phyloP scores from a whole-genome alignment of 371 early-diverging fungal species.

The Mucor piriformis region DNA sequence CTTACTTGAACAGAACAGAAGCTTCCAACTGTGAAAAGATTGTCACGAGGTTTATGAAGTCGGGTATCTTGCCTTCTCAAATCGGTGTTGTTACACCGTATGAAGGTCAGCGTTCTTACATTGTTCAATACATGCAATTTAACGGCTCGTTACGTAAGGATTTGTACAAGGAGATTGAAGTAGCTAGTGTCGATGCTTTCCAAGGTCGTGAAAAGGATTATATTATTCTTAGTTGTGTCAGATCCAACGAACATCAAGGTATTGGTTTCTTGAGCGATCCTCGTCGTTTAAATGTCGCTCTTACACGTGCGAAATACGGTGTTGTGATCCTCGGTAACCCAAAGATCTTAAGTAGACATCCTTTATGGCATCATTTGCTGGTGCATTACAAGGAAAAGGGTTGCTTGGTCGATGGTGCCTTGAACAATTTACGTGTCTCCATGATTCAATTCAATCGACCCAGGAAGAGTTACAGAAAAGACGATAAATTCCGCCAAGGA shows the following conservation, averaged over 20 bases:
- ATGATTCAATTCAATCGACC: slow-evolving; percentile 88
- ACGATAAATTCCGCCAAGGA: slow-evolving; percentile 68
- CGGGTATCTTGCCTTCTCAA: slow-evolving; percentile 86
- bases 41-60: slow-evolving; percentile 90
- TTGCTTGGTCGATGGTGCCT: slow-evolving; percentile 93
- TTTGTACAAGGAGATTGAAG: slow-evolving; percentile 95
- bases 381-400: slow-evolving; percentile 90
- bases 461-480: slow-evolving; percentile 60
- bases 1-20: slow-evolving; percentile 94
- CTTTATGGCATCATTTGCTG: slow-evolving; percentile 95
- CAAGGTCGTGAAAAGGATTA: slow-evolving; percentile 99
- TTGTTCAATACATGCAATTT: slow-evolving; percentile 94
- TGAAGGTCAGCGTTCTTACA: slow-evolving; percentile 96
- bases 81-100: slow-evolving; percentile 99
- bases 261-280: slow-evolving; percentile 99
- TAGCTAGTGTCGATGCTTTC: slow-evolving; percentile 99
- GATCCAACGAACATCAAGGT: slow-evolving; percentile 97
- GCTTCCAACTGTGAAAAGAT: slow-evolving; percentile 93
- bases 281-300: slow-evolving; percentile 96
- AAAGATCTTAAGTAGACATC: slow-evolving; percentile 90
- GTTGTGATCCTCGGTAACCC: slow-evolving; percentile 97
- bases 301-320: slow-evolving; percentile 97
- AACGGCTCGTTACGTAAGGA: slow-evolving; percentile 89
- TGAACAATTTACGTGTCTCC: slow-evolving; percentile 84
- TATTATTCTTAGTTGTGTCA: slow-evolving; percentile 97